Evolutionary conservation across 2,329 filamentous ascomycete species (phyloP), one percentile per base, ranked within the genome.

Genomic region (Fusarium xyrophilum): DNA sequence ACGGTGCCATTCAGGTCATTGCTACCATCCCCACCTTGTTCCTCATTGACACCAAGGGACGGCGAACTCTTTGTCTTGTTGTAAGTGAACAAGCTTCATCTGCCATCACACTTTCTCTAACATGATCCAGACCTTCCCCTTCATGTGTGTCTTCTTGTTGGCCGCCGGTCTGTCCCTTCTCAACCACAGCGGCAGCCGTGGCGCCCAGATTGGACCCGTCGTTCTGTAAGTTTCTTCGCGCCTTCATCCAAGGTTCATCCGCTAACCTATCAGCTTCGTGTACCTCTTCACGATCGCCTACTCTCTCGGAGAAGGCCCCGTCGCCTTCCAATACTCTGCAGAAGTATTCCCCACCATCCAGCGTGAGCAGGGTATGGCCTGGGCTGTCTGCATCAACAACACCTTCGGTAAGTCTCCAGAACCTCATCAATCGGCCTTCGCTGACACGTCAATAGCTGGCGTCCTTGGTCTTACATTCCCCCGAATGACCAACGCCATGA

Each of bases 301-400:
- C 60, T 79, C 74, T 1, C 68, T 78, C 2, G 78, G 78, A 12
- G 77, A 79, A 60, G 78, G 78, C 1, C 78, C 78, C 0, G 77
- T 80, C 4, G 77, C 78, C 0, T 80, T 79, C 60, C 77, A 78
- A 55, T 80, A 80, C 66, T 79, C 77, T 19, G 78, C 78, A 7
- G 78, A 80, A 67, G 77, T 78, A 7, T 80, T 80, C 48, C 78
- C 78, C 4, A 76, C 77, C 27, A 78, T 78, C 7, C 76, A 79
- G 66, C 76, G 78, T 59, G 78, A 79, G 67, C 73, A 79, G 42
- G 78, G 78, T 42, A 79, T 79, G 78, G 78, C 78, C 1, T 79
- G 77, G 76, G 78, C 77, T 28, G 77, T 79, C 6, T 76, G 76
- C 60, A 77, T 77, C 19, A 79, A 77, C 60, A 78, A 78, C 70